Conservation (phyloP, 2,329 filamentous ascomycete genomes). For the Sphaerulina vaccinii region DNA sequence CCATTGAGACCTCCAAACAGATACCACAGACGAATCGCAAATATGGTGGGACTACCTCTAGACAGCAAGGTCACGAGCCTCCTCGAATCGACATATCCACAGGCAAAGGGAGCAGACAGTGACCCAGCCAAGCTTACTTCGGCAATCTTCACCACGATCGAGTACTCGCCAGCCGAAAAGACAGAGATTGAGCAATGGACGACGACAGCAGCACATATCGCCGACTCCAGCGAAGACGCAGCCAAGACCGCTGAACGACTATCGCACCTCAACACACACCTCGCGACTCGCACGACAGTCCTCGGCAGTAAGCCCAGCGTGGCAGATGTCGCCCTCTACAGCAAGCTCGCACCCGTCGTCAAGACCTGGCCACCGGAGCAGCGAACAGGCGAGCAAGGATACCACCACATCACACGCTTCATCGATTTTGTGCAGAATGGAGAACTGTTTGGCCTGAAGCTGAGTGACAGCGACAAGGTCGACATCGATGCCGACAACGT, state of each 20-base stretch:
- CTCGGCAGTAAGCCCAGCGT: slow-evolving; percentile 86
- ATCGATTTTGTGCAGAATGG: slow-evolving; percentile 95
- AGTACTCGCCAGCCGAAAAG: slow-evolving; percentile 75
- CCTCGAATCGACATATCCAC: slow-evolving; percentile 37
- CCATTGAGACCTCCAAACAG: background rate
- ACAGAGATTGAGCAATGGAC: slow-evolving; percentile 89
- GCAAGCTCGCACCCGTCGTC: slow-evolving; percentile 72
- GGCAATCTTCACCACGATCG: slow-evolving; percentile 35
- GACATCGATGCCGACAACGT: slow-evolving; percentile 75
- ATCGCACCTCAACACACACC: slow-evolving; percentile 77
- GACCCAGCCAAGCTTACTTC: slow-evolving; percentile 38
- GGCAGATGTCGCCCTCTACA: slow-evolving; percentile 82
- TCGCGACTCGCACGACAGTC: slow-evolving; percentile 83
- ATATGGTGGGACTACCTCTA: slow-evolving; percentile 35
- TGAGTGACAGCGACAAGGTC: slow-evolving; percentile 73
- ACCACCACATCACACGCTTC: slow-evolving; percentile 86
- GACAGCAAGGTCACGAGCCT: slow-evolving; percentile 36
- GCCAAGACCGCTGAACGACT: slow-evolving; percentile 63
- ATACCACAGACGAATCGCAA: slow-evolving; percentile 17
- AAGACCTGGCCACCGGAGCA: slow-evolving; percentile 79
- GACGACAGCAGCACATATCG: slow-evolving; percentile 70
- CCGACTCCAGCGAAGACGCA: slow-evolving; percentile 58
- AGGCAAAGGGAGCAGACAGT: slow-evolving; percentile 33
- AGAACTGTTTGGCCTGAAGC: slow-evolving; percentile 64
- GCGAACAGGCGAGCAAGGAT: slow-evolving; percentile 83